Conservation (phyloP, 768 basidiomycete species). For the Megacollybia marginata region DNA sequence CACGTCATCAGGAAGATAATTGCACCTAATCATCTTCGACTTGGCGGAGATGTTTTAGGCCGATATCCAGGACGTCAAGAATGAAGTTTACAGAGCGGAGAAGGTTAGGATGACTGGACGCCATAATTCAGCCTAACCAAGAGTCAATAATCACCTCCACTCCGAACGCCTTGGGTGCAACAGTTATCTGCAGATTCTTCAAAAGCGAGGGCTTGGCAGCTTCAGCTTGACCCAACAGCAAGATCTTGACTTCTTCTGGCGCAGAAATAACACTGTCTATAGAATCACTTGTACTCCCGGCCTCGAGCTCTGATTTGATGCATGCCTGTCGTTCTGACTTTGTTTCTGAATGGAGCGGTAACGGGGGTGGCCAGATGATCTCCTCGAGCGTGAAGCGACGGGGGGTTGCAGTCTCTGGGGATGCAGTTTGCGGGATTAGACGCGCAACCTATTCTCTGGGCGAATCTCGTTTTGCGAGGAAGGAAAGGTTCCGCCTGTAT, state of each 20-base stretch:
- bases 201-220: constrained; percentile 62
- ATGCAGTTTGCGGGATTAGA: too few species aligned
- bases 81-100: constrained; percentile 44
- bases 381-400: background rate
- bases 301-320: constrained; percentile 37
- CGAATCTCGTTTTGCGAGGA: too few species aligned
- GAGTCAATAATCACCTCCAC: constrained; percentile 31
- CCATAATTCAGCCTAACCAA: constrained; percentile 42
- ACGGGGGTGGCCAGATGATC: constrained; percentile 16
- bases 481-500: too few species aligned
- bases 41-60: constrained; percentile 36
- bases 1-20: too few species aligned
- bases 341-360: constrained; percentile 29
- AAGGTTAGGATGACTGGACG: constrained; percentile 60
- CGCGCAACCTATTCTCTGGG: too few species aligned
- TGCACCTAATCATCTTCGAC: too few species aligned
- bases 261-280: constrained; percentile 46
- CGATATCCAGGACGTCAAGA: constrained; percentile 19
- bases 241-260: constrained; percentile 38
- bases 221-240: constrained; percentile 63
- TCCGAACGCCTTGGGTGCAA: constrained; percentile 50
- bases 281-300: constrained; percentile 42
- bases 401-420: background rate
- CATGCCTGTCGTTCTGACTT: constrained; percentile 31
- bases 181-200: constrained; percentile 59